Percentiles rank a stretch among this genome's conserved stretches.
Conservation (phyloP, 2,329 filamentous ascomycete genomes). For the Monilinia fructicola region DNA sequence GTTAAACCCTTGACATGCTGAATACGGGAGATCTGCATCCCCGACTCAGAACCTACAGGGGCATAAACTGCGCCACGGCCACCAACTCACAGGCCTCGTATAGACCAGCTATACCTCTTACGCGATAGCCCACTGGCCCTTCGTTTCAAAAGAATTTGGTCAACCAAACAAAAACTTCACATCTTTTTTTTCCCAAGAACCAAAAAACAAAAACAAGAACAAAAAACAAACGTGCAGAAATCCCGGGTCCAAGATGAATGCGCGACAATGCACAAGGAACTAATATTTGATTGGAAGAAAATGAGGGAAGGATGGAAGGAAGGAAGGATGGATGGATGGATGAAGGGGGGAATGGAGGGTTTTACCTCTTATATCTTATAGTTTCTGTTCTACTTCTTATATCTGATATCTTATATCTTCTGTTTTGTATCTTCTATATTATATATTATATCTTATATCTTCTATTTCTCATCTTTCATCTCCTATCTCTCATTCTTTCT, state of each 20-base stretch:
- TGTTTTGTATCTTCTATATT: too few species aligned
- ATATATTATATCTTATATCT: too few species aligned
- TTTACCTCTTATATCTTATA: not conserved
- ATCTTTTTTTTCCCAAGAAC: not conserved
- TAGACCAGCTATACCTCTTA: not conserved
- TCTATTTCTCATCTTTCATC: too few species aligned
- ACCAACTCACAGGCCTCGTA: not conserved
- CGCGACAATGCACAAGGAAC: conserved; percentile 1
- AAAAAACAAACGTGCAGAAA: conserved; percentile 16
- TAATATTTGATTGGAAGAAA: not conserved
- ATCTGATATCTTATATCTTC: too few species aligned
- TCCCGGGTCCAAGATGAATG: not conserved
- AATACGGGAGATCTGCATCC: not conserved
- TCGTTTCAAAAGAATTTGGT: not conserved
- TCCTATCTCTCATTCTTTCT: not conserved
- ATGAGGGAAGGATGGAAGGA: not conserved
- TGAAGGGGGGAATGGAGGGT: not conserved
- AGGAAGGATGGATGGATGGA: not conserved
- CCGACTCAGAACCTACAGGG: not conserved
- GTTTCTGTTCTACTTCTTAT: too few species aligned
- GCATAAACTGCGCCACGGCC: not conserved
- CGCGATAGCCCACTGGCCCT: not conserved
- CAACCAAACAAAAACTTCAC: not conserved
- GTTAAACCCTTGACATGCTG: not conserved
- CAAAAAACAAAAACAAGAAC: not conserved